A percentile compares a stretch with the other conserved stretches of the same genome.
These are phyloP conservation scores for Kodamaea suecica DNA, from an alignment of 1,139 yeast genomes.

Conservation along the genomic window DNA sequence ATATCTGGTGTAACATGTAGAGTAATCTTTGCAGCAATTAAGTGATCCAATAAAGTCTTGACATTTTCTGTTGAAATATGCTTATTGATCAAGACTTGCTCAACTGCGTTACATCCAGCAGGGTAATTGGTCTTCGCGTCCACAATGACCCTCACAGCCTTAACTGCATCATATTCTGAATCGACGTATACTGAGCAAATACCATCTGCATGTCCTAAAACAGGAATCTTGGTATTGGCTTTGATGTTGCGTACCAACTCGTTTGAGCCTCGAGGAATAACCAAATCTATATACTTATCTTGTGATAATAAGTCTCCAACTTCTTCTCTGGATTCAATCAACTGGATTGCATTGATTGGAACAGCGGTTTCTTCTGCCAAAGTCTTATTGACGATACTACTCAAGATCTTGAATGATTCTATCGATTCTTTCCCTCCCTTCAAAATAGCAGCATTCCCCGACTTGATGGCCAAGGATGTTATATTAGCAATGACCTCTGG, in stretches of 20 bases:
- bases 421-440: conserved; percentile 96
- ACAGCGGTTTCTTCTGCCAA: conserved; percentile 58
- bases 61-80: conserved; percentile 42
- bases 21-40: conserved; percentile 66
- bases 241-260: conserved; percentile 85
- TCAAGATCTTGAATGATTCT: conserved; percentile 80
- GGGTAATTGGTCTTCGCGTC: conserved; percentile 96
- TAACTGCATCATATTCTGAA: conserved; percentile 65
- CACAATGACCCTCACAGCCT: conserved; percentile 70
- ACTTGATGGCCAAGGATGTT: conserved; percentile 90
- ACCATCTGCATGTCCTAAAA: conserved; percentile 98
- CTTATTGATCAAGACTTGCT: conserved; percentile 71
- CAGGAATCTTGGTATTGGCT: conserved; percentile 87
- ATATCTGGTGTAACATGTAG: conserved; percentile 64
- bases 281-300: conserved; percentile 88
- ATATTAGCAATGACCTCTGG: conserved; percentile 99
- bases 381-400: conserved; percentile 63
- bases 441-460: conserved; percentile 92
- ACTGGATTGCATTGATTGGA: conserved; percentile 78
- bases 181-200: conserved; percentile 87
- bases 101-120: conserved; percentile 97
- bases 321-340: conserved; percentile 85
- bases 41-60: conserved; percentile 42
- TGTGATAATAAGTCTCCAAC: conserved; percentile 81
- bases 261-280: conserved; percentile 95